Evolutionary conservation across 495 filamentous ascomycete species (phyloP).

Genomic region (Evansstolkia leycettana): DNA sequence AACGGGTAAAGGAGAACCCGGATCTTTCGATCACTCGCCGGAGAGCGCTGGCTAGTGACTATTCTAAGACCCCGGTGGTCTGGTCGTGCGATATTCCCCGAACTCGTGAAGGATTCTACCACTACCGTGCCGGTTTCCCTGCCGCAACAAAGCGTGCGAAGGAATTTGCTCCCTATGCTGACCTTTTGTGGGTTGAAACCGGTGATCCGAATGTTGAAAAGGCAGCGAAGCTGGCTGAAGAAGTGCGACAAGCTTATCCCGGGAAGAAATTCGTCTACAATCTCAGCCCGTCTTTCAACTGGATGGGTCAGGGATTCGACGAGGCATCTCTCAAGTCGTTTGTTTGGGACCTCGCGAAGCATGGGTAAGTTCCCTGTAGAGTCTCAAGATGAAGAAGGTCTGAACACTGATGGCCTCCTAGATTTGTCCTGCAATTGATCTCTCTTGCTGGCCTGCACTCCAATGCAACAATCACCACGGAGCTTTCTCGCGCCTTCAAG

Average conservation of each 20-base stretch:
- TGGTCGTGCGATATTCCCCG: conserved; percentile 90
- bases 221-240: conserved; percentile 56
- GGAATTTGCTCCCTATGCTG: conserved; percentile 82
- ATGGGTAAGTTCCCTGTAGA: conserved; percentile 45
- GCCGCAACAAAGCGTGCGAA: conserved; percentile 89
- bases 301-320: conserved; percentile 89
- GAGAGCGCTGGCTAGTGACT: conserved; percentile 52
- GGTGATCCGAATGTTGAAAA: conserved; percentile 74
- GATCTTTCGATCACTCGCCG: conserved; percentile 68
- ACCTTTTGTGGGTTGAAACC: conserved; percentile 96
- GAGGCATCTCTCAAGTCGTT: conserved; percentile 70
- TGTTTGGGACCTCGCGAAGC: conserved; percentile 88
- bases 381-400: neutral
- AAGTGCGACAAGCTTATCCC: conserved; percentile 53
- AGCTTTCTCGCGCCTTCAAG: conserved; percentile 75
- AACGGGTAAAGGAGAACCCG: conserved; percentile 42
- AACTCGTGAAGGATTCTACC: conserved; percentile 92
- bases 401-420: conserved; percentile 4
- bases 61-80: conserved; percentile 53
- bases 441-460: conserved; percentile 83
- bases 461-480: conserved; percentile 75
- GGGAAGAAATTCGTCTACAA: conserved; percentile 94
- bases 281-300: conserved; percentile 92
- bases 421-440: conserved; percentile 86
- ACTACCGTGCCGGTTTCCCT: conserved; percentile 77